phyloP scores from a whole-genome alignment of 2,329 filamentous ascomycete species.

The Cadophora gregata region DNA sequence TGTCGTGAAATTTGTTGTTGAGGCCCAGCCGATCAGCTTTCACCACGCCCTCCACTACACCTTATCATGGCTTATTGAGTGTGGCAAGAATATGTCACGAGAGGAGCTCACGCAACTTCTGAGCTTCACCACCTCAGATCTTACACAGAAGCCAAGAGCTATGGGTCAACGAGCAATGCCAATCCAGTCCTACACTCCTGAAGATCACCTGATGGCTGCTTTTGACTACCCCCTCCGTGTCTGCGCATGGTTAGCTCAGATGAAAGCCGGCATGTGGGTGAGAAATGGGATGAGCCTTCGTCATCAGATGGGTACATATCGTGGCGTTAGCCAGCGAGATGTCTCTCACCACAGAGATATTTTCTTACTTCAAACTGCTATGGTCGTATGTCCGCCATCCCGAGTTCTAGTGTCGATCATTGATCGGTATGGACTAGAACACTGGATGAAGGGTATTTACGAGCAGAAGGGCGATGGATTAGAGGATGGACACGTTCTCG shows the following conservation, averaged over 20 bases:
- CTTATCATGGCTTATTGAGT: constrained; percentile 93
- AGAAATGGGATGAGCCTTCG: constrained; percentile 94
- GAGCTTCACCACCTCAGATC: constrained; percentile 72
- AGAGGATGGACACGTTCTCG: constrained; percentile 86
- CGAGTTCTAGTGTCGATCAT: constrained; percentile 87
- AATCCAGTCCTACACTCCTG: constrained; percentile 63
- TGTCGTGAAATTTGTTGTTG: constrained; percentile 86
- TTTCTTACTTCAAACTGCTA: constrained; percentile 87
- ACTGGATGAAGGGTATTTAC: constrained; percentile 87
- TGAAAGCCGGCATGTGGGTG: constrained; percentile 99
- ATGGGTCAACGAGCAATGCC: constrained; percentile 64
- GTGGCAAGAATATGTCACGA: constrained; percentile 75
- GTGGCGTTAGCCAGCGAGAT: constrained; percentile 86
- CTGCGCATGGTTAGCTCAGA: constrained; percentile 95
- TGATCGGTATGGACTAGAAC: constrained; percentile 86
- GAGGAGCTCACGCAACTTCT: constrained; percentile 72
- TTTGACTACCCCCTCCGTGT: constrained; percentile 95
- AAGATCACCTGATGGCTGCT: constrained; percentile 83
- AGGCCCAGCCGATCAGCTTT: constrained; percentile 92
- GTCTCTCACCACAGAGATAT: constrained; percentile 95
- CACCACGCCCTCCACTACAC: constrained; percentile 97
- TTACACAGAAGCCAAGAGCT: constrained; percentile 67
- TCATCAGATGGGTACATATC: constrained; percentile 93
- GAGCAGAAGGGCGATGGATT: constrained; percentile 73
- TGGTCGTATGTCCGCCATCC: constrained; percentile 84